Evolutionary conservation across 441 rosid genomes (phyloP).

Genomic region (Rhodomyrtus psidioides): DNA sequence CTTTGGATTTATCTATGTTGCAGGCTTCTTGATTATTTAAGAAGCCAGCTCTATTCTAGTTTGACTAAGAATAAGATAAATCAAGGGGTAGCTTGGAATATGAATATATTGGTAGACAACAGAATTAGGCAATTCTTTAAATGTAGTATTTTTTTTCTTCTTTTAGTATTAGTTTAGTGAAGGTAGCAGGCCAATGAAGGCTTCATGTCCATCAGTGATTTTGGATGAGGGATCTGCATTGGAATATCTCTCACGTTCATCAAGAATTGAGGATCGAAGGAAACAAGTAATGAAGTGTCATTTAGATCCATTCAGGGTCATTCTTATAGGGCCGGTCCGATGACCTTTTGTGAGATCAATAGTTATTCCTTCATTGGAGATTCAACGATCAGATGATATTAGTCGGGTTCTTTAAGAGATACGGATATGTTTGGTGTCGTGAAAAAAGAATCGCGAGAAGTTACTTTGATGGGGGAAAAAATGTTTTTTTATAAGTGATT

Average conservation of each 20-base stretch:
- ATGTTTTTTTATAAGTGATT: no score
- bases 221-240: not conserved
- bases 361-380: not conserved
- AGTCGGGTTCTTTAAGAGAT: not conserved
- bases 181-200: not conserved
- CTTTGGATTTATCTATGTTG: not conserved
- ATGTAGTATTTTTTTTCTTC: not conserved
- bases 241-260: not conserved
- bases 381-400: not conserved
- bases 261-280: not conserved
- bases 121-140: not conserved
- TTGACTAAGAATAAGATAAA: not conserved
- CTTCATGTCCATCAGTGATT: not conserved
- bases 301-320: no score
- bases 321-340: rapidly evolving
- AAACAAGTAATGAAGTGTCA: not conserved
- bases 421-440: not conserved
- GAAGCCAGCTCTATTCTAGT: not conserved
- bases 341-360: not conserved
- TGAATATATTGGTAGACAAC: not conserved
- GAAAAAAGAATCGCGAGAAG: not conserved
- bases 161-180: not conserved
- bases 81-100: not conserved
- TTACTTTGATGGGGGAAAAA: not conserved
- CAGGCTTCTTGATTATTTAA: not conserved